These are phyloP conservation scores for Monosporascus sp. DNA, from an alignment of 2,329 filamentous ascomycete genomes.

Conservation along the genomic window DNA sequence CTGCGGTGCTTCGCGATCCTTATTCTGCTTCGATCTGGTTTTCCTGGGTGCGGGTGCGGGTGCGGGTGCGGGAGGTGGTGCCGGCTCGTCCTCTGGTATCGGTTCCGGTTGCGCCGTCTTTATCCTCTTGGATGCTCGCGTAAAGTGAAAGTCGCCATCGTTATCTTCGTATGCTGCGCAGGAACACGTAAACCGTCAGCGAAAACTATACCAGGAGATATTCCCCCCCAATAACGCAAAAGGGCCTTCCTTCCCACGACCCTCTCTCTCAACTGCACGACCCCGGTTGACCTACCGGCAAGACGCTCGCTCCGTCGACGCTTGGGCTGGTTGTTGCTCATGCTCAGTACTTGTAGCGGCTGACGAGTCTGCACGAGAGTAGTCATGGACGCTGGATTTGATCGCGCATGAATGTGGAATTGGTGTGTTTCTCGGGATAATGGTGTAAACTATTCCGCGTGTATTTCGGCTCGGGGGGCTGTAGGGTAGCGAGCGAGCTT, in stretches of 20 bases:
- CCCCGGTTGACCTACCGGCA: conserved; percentile 45
- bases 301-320: conserved; percentile 61
- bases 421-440: not conserved
- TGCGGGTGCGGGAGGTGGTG: conserved; percentile 27
- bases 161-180: conserved; percentile 60
- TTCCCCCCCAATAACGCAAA: not conserved
- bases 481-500: too few species aligned
- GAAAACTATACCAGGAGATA: not conserved
- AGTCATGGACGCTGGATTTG: conserved; percentile 59
- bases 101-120: conserved; percentile 51
- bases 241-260: not conserved
- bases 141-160: conserved; percentile 73
- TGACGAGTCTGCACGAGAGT: conserved; percentile 60
- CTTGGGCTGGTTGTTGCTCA: conserved; percentile 60
- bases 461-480: not conserved
- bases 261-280: not conserved
- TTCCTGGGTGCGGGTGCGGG: conserved; percentile 32
- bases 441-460: not conserved
- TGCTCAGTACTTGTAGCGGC: conserved; percentile 64
- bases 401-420: conserved; percentile 19
- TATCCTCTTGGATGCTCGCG: conserved; percentile 60
- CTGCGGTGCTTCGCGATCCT: conserved; percentile 14
- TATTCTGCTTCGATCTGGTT: conserved; percentile 36
- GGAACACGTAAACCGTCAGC: not conserved
- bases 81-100: conserved; percentile 36